phyloP scores from a whole-genome alignment of 306 rosid species.

The Quercus engelmannii region DNA sequence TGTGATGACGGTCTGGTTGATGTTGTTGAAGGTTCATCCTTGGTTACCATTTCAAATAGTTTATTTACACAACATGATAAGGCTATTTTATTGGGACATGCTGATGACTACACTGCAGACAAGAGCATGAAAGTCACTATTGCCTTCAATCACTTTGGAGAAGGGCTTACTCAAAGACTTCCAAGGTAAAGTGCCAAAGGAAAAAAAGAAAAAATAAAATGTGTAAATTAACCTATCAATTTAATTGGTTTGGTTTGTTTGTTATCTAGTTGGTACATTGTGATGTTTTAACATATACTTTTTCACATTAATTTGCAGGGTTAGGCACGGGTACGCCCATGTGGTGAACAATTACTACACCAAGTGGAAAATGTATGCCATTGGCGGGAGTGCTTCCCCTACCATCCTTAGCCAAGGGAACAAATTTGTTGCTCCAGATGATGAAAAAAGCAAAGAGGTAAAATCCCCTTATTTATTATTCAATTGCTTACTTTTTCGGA shows the following conservation, averaged over 20 bases:
- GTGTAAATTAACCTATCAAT: background rate
- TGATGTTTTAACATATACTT: constrained; percentile 5
- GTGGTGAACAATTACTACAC: constrained; percentile 99
- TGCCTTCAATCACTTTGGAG: constrained; percentile 96
- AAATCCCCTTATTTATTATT: background rate
- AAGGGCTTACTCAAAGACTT: constrained; percentile 94
- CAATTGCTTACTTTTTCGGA: background rate
- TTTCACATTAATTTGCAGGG: constrained; percentile 33
- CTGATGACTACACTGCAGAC: constrained; percentile 73
- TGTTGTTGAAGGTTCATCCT: constrained; percentile 76
- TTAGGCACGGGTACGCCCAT: constrained; percentile 93
- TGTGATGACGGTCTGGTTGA: constrained; percentile 79
- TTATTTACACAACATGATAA: constrained; percentile 96
- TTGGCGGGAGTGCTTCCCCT: constrained; percentile 96
- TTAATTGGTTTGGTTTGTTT: too few species aligned
- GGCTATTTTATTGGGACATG: constrained; percentile 88
- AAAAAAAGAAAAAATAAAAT: background rate
- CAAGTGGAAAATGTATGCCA: constrained; percentile 99
- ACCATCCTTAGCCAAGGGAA: constrained; percentile 98
- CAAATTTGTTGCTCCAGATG: constrained; percentile 74
- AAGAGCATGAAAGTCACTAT: constrained; percentile 95
- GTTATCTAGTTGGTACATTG: too few species aligned
- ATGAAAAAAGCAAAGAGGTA: constrained; percentile 87
- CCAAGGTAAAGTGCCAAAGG: constrained; percentile 59
- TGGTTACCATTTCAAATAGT: constrained; percentile 86